Percentiles rank a stretch among this genome's conserved stretches.
phyloP scores from a whole-genome alignment of 139 green algal species.

The Closterium sp. region DNA sequence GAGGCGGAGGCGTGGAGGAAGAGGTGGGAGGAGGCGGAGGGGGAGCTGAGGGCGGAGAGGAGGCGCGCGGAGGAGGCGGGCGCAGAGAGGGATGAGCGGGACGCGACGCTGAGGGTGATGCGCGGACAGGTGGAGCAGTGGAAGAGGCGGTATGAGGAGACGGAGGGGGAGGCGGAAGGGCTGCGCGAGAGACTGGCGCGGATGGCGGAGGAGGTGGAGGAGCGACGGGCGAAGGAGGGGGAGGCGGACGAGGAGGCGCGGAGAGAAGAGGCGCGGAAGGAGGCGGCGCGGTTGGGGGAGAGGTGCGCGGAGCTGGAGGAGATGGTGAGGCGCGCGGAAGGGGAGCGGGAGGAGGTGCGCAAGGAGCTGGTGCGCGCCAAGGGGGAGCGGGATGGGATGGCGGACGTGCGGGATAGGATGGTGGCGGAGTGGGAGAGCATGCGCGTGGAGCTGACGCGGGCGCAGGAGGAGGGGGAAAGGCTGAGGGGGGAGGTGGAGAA shows the following conservation, averaged over 20 bases:
- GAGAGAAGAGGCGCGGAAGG: background rate
- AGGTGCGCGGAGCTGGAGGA: background rate
- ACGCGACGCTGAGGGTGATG: background rate
- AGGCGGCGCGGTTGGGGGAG: background rate
- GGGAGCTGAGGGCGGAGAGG: background rate
- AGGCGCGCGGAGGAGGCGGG: background rate
- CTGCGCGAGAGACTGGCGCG: background rate
- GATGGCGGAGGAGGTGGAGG: background rate
- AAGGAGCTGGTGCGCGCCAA: conserved; percentile 5
- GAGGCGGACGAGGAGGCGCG: background rate
- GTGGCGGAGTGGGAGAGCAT: background rate
- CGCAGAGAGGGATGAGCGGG: background rate
- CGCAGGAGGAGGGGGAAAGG: conserved; percentile 3
- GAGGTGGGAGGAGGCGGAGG: background rate
- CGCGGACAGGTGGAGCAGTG: conserved; percentile 10
- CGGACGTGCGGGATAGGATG: background rate
- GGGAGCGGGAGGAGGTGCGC: background rate
- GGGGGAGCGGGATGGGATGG: background rate
- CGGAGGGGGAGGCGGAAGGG: background rate
- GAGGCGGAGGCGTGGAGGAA: background rate
- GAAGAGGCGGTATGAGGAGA: background rate
- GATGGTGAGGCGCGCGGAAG: background rate
- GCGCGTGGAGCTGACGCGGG: background rate
- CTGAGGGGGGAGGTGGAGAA: background rate
- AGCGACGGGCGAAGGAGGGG: background rate